Evolutionary conservation across 2,329 filamentous ascomycete species (phyloP).

Genomic region (Alternaria sp.): DNA sequence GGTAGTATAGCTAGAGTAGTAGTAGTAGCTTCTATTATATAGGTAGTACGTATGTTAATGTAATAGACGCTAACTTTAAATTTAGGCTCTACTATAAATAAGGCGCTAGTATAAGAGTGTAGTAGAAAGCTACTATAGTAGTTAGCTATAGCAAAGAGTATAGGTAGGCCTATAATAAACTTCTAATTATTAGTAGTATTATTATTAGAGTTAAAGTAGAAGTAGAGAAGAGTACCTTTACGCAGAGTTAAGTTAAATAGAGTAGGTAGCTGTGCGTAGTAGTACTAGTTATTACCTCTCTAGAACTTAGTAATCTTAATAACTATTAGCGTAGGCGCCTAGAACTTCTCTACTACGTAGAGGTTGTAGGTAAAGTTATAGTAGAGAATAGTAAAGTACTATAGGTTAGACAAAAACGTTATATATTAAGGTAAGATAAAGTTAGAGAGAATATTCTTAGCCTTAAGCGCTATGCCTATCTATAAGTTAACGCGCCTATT

Average conservation of each 20-base stretch:
- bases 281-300: background rate
- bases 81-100: background rate
- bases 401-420: background rate
- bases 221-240: background rate
- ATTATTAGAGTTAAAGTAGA: background rate
- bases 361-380: background rate
- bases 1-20: background rate
- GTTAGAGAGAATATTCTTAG: background rate
- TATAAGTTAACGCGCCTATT: background rate
- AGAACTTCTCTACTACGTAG: background rate
- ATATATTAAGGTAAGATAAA: background rate
- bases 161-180: background rate
- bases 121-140: background rate
- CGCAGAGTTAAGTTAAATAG: background rate
- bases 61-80: background rate
- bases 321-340: too few species aligned
- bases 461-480: background rate
- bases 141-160: background rate
- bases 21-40: background rate
- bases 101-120: background rate
- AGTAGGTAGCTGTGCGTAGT: background rate
- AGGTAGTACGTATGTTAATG: background rate
- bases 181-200: background rate
- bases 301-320: background rate
- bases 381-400: background rate